Base-by-base conservation (phyloP, 129 eudicot species). In the Pulicaria dysenterica region DNA sequence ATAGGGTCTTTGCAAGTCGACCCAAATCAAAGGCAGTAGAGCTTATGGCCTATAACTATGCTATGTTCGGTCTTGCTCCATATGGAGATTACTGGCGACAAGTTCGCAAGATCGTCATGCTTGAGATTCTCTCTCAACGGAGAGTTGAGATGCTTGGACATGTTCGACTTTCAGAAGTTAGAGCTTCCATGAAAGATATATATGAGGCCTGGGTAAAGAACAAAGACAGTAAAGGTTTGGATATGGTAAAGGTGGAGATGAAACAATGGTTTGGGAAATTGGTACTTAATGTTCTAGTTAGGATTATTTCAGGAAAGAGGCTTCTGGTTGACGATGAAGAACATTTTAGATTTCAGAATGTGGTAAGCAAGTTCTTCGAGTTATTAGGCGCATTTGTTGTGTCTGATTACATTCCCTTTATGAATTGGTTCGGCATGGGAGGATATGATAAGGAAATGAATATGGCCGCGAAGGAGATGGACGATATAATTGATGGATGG, bases 1-100 rank as follows among this genome's bases (percentile, higher is more conserved):
- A 84, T 62, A 61, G 39, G 61, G 59, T 8, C 45, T 73, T 84
- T 16, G 44, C 70, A 13, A 37, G 42, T 40, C 72, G 85, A 7
- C 80, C 83, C 4, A 70, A 75, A 14, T 4, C 72, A 3, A 3
- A 16, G 7, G 75, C 60, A 13, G 7, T 31, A 0, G 69, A 83
- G 13, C 17, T 67, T 13, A 59, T 83, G 81, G 83, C 64, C 37
- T 83, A 83, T 37, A 74, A 79, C 67, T 47, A 65, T 51, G 78
- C 72, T 47, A 48, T 74, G 53, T 75, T 56, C 6, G 74, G 75
- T 4, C 38, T 74, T 1, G 45, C 69, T 39, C 78, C 87, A 0
- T 70, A 69, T 13, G 84, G 87, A 2, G 67, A 58, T 1, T 79
- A 79, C 12, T 83, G 82, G 87, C 70, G 70, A 8, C 46, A 79